These are phyloP conservation scores for Calonectria crousiana DNA, from an alignment of 2,329 filamentous ascomycete species.

Conservation along the genomic window DNA sequence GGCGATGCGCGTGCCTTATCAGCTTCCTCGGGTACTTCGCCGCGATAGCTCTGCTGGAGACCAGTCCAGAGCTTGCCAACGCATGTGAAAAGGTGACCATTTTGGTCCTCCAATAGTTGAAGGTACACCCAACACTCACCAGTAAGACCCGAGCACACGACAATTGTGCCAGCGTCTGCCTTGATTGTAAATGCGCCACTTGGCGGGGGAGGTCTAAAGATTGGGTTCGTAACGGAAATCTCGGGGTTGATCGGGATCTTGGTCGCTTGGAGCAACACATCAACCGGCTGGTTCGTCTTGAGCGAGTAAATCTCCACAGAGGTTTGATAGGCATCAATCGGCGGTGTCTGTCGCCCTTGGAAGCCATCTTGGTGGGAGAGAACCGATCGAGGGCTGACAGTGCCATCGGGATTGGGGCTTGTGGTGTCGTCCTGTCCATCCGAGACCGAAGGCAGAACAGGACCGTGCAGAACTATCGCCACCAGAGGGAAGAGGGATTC, in stretches of 20 bases:
- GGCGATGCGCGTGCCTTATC: constrained; percentile 54
- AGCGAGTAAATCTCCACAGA: constrained; percentile 91
- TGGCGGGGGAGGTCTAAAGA: constrained; percentile 77
- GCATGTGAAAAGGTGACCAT: constrained; percentile 68
- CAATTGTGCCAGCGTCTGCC: constrained; percentile 77
- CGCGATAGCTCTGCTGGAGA: constrained; percentile 72
- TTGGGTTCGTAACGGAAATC: constrained; percentile 68
- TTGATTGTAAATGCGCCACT: constrained; percentile 80
- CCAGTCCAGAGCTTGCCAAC: constrained; percentile 94
- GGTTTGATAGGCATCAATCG: constrained; percentile 80
- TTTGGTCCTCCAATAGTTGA: constrained; percentile 59
- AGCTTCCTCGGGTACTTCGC: constrained; percentile 60
- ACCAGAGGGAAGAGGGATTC: constrained; percentile 77
- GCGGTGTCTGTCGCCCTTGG: constrained; percentile 49
- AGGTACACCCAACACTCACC: constrained; percentile 88
- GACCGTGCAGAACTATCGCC: constrained; percentile 84
- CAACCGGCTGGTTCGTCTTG: constrained; percentile 77
- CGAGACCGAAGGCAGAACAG: constrained; percentile 64
- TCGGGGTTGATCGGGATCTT: constrained; percentile 68
- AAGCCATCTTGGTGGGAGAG: constrained; percentile 52
- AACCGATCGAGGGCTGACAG: constrained; percentile 56
- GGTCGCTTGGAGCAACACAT: constrained; percentile 79
- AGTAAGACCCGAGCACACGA: constrained; percentile 83
- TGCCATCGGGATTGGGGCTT: constrained; percentile 56
- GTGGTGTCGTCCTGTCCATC: constrained; percentile 54